A percentile compares a stretch with the other conserved stretches of the same genome.
phyloP scores from a whole-genome alignment of 2,329 filamentous ascomycete genomes.

The Tricladium varicosporioides region DNA sequence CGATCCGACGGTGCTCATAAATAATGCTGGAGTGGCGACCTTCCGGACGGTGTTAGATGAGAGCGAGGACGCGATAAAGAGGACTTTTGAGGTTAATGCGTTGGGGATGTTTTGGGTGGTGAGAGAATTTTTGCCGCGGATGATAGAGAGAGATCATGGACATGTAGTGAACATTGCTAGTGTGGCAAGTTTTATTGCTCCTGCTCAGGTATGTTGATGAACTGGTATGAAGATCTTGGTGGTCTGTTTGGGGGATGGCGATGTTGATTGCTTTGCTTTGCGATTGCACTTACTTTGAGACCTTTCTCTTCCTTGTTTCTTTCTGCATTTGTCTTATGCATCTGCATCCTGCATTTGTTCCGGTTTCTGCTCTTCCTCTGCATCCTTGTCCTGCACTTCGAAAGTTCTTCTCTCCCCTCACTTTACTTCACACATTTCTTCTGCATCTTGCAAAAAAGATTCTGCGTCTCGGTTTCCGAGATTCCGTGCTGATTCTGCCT shows the following conservation, averaged over 20 bases:
- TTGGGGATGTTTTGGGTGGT: slow-evolving; percentile 63
- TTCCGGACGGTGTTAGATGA: slow-evolving; percentile 58
- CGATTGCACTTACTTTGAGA: too few relatives aligned
- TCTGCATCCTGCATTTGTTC: too few relatives aligned
- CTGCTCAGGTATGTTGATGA: slow-evolving; percentile 33
- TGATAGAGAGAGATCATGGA: slow-evolving; percentile 64
- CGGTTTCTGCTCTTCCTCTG: too few relatives aligned
- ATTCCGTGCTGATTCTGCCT: background rate
- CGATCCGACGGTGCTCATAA: slow-evolving; percentile 67
- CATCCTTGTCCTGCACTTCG: too few relatives aligned
- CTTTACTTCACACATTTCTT: background rate
- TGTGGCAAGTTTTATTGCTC: slow-evolving; percentile 6
- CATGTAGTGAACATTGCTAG: slow-evolving; percentile 70
- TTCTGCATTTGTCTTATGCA: too few relatives aligned
- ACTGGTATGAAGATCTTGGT: background rate
- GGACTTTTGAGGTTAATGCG: slow-evolving; percentile 70
- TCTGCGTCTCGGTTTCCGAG: too few relatives aligned
- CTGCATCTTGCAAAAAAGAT: background rate
- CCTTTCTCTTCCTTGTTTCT: too few relatives aligned
- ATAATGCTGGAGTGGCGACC: slow-evolving; percentile 64
- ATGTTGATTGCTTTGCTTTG: too few relatives aligned
- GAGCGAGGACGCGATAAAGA: slow-evolving; percentile 54
- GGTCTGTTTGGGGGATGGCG: background rate
- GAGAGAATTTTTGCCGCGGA: slow-evolving; percentile 64
- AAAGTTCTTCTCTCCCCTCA: background rate